A percentile compares a stretch with the other conserved stretches of the same genome.
Evolutionary conservation across 495 filamentous ascomycete species (phyloP).

Genomic region (Cenococcum geophilum): DNA sequence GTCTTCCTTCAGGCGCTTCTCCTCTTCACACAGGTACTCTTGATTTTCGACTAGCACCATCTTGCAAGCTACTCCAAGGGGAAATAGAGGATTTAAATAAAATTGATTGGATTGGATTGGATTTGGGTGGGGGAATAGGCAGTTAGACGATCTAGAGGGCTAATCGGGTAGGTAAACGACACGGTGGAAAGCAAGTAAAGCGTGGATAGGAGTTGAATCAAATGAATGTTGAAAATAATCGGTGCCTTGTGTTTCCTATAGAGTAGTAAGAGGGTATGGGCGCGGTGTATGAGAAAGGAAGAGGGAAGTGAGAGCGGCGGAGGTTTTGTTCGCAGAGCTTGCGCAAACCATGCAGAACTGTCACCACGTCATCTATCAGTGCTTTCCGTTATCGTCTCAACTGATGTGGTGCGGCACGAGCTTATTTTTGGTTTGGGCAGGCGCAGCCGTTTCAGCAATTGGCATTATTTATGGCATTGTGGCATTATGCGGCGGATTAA

Average conservation of each 20-base stretch:
- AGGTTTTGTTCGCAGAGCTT: constrained; percentile 7
- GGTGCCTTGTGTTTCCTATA: neutral
- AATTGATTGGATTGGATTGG: neutral
- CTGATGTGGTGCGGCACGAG: neutral
- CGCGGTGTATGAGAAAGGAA: neutral
- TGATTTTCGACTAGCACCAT: constrained; percentile 88
- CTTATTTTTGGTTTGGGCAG: constrained; percentile 3
- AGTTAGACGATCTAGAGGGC: neutral
- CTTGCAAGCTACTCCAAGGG: neutral
- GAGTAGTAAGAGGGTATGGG: neutral
- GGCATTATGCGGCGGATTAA: no score
- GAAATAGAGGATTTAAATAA: neutral
- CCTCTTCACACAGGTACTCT: constrained; percentile 78
- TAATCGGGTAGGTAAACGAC: neutral
- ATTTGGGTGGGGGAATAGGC: neutral
- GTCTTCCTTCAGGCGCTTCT: constrained; percentile 82
- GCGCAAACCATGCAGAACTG: constrained; percentile 2
- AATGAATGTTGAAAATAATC: neutral
- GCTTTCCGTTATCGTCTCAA: constrained; percentile 7
- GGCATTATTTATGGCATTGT: neutral
- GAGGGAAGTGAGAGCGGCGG: neutral
- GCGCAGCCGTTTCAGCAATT: constrained; percentile 1
- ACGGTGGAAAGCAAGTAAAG: neutral
- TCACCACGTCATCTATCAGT: constrained; percentile 8
- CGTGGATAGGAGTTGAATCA: neutral